Evolutionary conservation across 148 eudicot genomes (phyloP), one percentile per base, ranked within the genome.

Genomic region (Cornus suecica): DNA sequence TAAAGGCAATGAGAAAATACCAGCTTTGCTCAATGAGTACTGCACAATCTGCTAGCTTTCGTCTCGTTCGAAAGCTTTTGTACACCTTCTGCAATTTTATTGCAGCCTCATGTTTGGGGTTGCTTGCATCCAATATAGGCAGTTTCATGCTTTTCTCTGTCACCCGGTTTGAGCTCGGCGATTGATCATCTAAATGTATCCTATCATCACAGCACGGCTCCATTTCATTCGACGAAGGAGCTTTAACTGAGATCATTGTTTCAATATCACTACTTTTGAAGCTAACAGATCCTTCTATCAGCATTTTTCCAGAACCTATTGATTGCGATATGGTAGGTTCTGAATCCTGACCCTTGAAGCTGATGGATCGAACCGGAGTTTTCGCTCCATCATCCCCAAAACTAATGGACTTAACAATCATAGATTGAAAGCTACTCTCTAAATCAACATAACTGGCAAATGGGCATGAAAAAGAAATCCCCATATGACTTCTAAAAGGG

Each of bases 21-120:
- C 99, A 92, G 86, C 94, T 92, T 76, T 93, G 97, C 85, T 95
- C 99, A 72, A 90, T 90, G 65, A 95, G 88, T 72, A 95, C 94
- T 27, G 99, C 99, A 82, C 99, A 93, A 85, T 93, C 99, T 18
- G 99, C 99, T 22, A 95, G 87, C 91, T 95, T 95, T 80, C 99
- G 74, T 66, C 99, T 76, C 9, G 99, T 95, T 29, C 99, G 86
- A 63, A 91, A 95, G 86, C 99, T 95, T 65, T 95, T 95, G 80
- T 95, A 95, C 8, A 95, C 99, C 80, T 95, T 93, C 88, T 95
- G 99, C 82, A 95, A 75, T 88, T 93, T 95, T 8, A 88, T 48
- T 27, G 99, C 99, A 65, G 99, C 99, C 83, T 87, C 85, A 31
- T 94, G 90, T 74, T 90, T 90, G 28, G 95, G 97, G 77, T 74